These are phyloP conservation scores for Flaveria trinervia DNA, from an alignment of 129 eudicot species.

Conservation along the genomic window DNA sequence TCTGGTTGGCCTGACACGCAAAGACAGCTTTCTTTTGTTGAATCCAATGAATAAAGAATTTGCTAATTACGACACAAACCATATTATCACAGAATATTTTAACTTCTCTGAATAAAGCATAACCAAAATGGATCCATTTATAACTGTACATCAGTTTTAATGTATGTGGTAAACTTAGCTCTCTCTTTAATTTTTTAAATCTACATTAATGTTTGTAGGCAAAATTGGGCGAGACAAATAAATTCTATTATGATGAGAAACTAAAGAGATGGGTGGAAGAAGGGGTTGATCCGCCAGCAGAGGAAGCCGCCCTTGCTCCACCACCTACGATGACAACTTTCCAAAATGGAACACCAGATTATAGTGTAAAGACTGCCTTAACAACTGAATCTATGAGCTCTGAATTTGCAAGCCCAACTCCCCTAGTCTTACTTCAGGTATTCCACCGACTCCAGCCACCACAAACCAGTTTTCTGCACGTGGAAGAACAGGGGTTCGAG, in stretches of 20 bases:
- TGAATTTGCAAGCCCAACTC: slow-evolving; percentile 53
- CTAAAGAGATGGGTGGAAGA: slow-evolving; percentile 98
- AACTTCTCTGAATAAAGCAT: neutral
- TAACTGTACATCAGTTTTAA: slow-evolving; percentile 16
- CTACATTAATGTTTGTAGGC: slow-evolving; percentile 55
- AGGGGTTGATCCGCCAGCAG: slow-evolving; percentile 83
- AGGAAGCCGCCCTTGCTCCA: slow-evolving; percentile 80
- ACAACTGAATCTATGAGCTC: slow-evolving; percentile 51
- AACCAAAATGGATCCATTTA: neutral
- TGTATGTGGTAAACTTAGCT: neutral
- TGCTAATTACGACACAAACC: neutral
- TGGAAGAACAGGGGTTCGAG: slow-evolving; percentile 82
- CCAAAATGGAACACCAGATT: slow-evolving; percentile 71
- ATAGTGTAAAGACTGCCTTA: slow-evolving; percentile 55
- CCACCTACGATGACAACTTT: slow-evolving; percentile 74
- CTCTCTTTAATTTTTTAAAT: too few relatives aligned
- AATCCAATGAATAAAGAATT: neutral
- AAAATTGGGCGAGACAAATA: slow-evolving; percentile 82
- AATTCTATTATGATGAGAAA: slow-evolving; percentile 85
- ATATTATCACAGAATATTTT: neutral
- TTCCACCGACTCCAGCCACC: slow-evolving; percentile 82
- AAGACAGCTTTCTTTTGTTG: neutral
- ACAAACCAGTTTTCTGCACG: slow-evolving; percentile 92
- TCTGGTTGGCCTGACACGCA: neutral
- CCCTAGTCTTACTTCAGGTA: slow-evolving; percentile 61